Evolutionary conservation across 257 asterid genomes (phyloP), one percentile per base, ranked within the genome.

Genomic region (Jasminum sambac): DNA sequence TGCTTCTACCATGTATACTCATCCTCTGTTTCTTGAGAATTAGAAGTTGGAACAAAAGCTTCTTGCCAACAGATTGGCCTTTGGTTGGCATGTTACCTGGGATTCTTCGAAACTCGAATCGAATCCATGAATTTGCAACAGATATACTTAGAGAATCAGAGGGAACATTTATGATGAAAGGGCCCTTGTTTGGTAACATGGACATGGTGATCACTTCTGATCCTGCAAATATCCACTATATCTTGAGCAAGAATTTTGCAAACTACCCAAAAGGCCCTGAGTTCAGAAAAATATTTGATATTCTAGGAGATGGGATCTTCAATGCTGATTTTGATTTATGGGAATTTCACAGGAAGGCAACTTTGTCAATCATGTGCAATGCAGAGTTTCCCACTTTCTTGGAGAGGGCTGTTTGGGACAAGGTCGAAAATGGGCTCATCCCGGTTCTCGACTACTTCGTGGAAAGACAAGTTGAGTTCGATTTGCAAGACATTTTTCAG

Each of bases 401-500:
- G 23, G 72, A 60, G 48, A 24, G 10, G 9, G 52, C 71, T 8
- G 37, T 52, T 30, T 61, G 74, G 77, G 16, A 41, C 26, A 78
- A 78, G 36, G 52, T 78, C 8, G 72, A 73, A 23, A 52, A 39
- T 2, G 82, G 73, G 40, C 59, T 74, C 5, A 42, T 74, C 11
- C 80, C 74, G 13, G 73, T 71, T 63, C 74, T 79, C 6, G 72
- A 74, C 7, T 0, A 43, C 11, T 66, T 43, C 41, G 48, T 25
- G 26, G 23, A 63, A 50, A 25, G n/a, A 6, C 68, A 71, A 46
- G 8, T 44, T 1, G 67, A 42, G 10, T 10, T 62, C 14, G 90
- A 85, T 63, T 65, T 86, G 75, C 86, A 86, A 46, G 86, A 86
- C 44, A 44, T 86, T 37, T 84, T 86, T 61, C 87, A 86, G 44